Evolutionary conservation across 2,329 filamentous ascomycete species (phyloP).

Genomic region (Diaporthe eres): DNA sequence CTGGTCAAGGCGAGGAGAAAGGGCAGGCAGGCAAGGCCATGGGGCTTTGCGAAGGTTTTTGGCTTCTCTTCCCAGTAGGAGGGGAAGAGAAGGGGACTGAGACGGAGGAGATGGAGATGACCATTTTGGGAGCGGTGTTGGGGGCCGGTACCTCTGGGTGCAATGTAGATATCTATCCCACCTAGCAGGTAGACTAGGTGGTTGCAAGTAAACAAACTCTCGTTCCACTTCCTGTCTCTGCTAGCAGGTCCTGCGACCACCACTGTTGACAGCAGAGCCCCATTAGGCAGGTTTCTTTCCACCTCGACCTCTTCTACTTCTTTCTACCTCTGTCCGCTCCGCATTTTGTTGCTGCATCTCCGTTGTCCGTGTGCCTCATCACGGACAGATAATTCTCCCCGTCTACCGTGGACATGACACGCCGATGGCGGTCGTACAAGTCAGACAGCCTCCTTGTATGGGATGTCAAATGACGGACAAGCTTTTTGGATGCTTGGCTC

Average conservation of each 20-base stretch:
- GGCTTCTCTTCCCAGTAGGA: constrained; percentile 25
- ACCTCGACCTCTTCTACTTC: not conserved
- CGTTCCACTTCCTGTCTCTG: constrained; percentile 6
- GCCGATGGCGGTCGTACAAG: not conserved
- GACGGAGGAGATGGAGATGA: not conserved
- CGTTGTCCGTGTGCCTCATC: not conserved
- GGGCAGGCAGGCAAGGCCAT: constrained; percentile 22
- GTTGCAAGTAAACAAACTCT: constrained; percentile 23
- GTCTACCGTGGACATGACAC: constrained; percentile 19
- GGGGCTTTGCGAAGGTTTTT: constrained; percentile 30
- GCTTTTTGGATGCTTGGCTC: constrained; percentile 31
- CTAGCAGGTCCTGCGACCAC: not conserved
- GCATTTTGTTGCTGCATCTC: not conserved
- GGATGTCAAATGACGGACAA: constrained; percentile 12
- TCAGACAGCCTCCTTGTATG: not conserved
- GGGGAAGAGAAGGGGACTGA: not conserved
- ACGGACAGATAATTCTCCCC: constrained; percentile 10
- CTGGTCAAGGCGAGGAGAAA: constrained; percentile 42
- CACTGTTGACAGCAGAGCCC: not conserved
- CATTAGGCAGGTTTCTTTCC: not conserved
- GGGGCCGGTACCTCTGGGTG: constrained; percentile 15
- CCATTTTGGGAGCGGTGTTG: not conserved
- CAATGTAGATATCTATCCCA: not conserved
- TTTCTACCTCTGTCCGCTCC: not conserved
- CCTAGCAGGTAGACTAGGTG: constrained; percentile 4